Evolutionary conservation across 768 basidiomycete species (phyloP).

Genomic region (Mycena polygramma): DNA sequence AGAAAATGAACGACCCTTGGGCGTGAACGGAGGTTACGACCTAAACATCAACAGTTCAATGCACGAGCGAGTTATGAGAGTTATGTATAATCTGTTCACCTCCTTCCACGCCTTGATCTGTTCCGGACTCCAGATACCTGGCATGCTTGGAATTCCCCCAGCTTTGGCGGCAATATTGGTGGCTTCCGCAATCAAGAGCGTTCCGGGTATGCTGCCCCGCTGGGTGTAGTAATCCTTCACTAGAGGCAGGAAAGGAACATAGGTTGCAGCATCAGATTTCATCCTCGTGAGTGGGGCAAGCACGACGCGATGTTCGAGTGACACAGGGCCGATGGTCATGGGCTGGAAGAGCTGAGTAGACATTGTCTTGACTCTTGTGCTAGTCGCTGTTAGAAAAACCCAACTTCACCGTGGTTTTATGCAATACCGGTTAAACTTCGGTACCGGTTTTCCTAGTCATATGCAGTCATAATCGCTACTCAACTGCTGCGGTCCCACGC

Average conservation of each 20-base stretch:
- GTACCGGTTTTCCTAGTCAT: too few relatives aligned
- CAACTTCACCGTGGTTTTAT: background rate
- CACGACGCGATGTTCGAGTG: constrained; percentile 48
- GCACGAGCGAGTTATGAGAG: background rate
- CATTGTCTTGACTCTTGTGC: background rate
- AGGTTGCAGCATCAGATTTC: constrained; percentile 40
- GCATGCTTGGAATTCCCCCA: constrained; percentile 45
- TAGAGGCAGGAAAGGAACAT: constrained; percentile 44
- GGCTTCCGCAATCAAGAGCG: constrained; percentile 57
- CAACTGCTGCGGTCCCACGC: too few relatives aligned
- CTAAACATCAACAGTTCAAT: constrained; percentile 29
- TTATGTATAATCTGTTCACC: constrained; percentile 32
- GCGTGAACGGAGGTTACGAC: constrained; percentile 63
- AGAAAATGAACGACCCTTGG: constrained; percentile 58
- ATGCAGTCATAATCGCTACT: too few relatives aligned
- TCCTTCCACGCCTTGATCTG: constrained; percentile 61
- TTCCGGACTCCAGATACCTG: constrained; percentile 57
- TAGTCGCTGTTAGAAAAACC: background rate
- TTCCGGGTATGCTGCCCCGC: constrained; percentile 48
- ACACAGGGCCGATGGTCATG: constrained; percentile 11
- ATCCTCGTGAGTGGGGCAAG: constrained; percentile 51
- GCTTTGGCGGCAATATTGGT: constrained; percentile 50
- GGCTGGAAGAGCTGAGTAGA: constrained; percentile 23
- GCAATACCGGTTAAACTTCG: too few relatives aligned
- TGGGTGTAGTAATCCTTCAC: constrained; percentile 49